Evolutionary conservation across 352 stramenopile species (phyloP).

Genomic region (Phytophthora boehmeriae): DNA sequence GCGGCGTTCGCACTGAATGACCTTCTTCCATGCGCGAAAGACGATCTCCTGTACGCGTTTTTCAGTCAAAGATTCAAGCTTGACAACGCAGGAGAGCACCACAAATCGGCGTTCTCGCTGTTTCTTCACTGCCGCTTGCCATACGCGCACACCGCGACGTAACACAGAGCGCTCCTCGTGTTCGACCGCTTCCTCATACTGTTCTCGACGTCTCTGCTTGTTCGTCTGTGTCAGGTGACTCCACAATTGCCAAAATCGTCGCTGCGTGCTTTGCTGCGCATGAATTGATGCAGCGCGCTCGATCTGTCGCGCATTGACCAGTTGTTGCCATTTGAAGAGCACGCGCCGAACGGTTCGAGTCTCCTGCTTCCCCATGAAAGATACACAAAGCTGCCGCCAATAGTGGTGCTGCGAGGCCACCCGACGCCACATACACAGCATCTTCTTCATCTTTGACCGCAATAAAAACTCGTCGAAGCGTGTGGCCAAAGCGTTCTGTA

Average conservation of each 20-base stretch:
- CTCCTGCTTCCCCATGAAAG: constrained; percentile 10
- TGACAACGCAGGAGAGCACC: constrained; percentile 58
- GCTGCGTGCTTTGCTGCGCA: constrained; percentile 9
- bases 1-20: constrained; percentile 10
- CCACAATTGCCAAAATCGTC: constrained; percentile 15
- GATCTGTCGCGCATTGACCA: constrained; percentile 13
- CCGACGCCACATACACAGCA: constrained; percentile 32
- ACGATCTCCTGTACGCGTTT: constrained; percentile 25
- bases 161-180: constrained; percentile 6
- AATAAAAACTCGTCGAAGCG: constrained; percentile 39
- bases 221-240: background rate
- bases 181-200: constrained; percentile 11
- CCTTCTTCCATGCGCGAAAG: constrained; percentile 25
- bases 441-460: constrained; percentile 27
- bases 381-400: constrained; percentile 31
- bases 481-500: constrained; percentile 34
- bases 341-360: constrained; percentile 4
- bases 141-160: constrained; percentile 12
- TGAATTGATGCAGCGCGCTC: constrained; percentile 15
- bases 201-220: constrained; percentile 12
- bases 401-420: constrained; percentile 23
- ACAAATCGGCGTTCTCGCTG: constrained; percentile 48
- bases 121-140: constrained; percentile 23
- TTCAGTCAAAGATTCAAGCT: constrained; percentile 36
- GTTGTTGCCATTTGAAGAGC: constrained; percentile 30